Conservation (phyloP, 805 yeast species). For the Priceomyces carsonii region DNA sequence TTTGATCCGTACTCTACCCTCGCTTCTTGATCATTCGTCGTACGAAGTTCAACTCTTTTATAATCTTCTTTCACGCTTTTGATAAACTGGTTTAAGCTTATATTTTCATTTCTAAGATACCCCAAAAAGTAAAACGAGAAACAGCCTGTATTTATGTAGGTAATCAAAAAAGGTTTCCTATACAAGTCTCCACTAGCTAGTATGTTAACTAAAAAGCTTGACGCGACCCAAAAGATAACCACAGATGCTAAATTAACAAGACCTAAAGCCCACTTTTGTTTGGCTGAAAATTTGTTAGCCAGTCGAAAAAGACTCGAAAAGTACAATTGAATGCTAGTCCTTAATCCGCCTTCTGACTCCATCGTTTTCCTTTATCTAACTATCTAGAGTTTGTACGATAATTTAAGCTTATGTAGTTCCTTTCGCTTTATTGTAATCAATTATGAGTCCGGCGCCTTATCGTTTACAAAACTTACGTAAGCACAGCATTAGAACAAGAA, state of each 20-base stretch:
- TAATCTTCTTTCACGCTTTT: constrained; percentile 23
- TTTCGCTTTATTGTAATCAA: too few species aligned
- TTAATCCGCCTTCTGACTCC: constrained; percentile 3
- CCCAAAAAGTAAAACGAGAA: constrained; percentile 79
- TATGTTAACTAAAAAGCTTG: constrained; percentile 81
- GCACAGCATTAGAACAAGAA: too few species aligned
- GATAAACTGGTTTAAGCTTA: constrained; percentile 23
- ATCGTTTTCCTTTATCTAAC: too few species aligned
- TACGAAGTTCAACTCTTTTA: constrained; percentile 9
- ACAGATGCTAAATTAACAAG: constrained; percentile 71
- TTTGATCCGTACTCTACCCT: constrained; percentile 24
- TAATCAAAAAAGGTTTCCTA: constrained; percentile 88
- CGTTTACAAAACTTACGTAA: too few species aligned
- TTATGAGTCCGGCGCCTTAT: too few species aligned
- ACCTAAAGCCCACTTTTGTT: constrained; percentile 74
- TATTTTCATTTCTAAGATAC: constrained; percentile 34
- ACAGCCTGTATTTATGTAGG: constrained; percentile 86
- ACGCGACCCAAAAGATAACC: constrained; percentile 85
- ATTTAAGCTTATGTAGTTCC: too few species aligned
- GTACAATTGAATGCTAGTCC: constrained; percentile 8
- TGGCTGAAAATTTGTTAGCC: constrained; percentile 22
- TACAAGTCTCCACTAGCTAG: constrained; percentile 69
- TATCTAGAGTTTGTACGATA: too few species aligned
- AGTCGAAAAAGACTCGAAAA: constrained; percentile 20
- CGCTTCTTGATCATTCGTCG: constrained; percentile 24